Conservation (phyloP, 805 yeast species). For the Ogataea haglerorum region DNA sequence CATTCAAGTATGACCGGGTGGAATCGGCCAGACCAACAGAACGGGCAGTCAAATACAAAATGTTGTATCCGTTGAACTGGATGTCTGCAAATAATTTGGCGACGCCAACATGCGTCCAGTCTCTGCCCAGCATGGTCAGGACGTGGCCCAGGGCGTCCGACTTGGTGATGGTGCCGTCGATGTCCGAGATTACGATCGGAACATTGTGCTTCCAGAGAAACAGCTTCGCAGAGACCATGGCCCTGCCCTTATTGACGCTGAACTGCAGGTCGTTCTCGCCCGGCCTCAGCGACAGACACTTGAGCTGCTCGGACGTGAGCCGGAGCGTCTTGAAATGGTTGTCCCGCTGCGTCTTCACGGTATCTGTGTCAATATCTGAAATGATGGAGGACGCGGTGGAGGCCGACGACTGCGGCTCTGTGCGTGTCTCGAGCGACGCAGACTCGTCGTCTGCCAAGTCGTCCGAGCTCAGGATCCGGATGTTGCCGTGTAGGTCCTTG, state of each 20-base stretch:
- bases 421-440: constrained; percentile 10
- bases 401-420: constrained; percentile 16
- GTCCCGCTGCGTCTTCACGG: constrained; percentile 21
- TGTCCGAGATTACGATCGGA: constrained; percentile 94
- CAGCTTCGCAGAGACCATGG: constrained; percentile 68
- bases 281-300: constrained; percentile 62
- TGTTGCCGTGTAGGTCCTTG: constrained; percentile 66
- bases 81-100: constrained; percentile 91
- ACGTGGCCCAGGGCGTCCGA: constrained; percentile 98
- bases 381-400: constrained; percentile 26
- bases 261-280: constrained; percentile 81
- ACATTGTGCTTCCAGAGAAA: constrained; percentile 79
- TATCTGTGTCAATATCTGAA: constrained; percentile 24
- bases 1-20: constrained; percentile 77
- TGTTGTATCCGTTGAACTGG: constrained; percentile 80
- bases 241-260: constrained; percentile 78
- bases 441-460: constrained; percentile 20
- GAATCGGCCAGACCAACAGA: constrained; percentile 94
- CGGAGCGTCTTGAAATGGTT: constrained; percentile 80
- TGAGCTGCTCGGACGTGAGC: constrained; percentile 85
- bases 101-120: constrained; percentile 98
- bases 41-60: constrained; percentile 90
- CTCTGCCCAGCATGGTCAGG: constrained; percentile 86
- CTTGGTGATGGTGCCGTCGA: constrained; percentile 96
- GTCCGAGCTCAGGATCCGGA: constrained; percentile 44